Base-by-base conservation (phyloP, 306 rosid genomes). In the Prunus fruticosa region DNA sequence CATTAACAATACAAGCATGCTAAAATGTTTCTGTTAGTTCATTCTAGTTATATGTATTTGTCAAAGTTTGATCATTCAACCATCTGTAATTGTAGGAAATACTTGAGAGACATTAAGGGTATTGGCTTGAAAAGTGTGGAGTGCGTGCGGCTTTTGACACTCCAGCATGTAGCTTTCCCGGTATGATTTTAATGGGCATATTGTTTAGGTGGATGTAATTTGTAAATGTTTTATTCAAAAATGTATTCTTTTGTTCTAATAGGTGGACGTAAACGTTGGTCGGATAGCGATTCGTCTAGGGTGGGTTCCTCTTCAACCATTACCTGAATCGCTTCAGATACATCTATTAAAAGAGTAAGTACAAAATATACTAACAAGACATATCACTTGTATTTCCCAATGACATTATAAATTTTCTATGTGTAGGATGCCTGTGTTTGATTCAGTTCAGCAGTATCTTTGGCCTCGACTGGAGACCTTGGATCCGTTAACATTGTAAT, bases 211-310 rank as follows among this genome's bases (percentile, higher is more conserved):
- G 43, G 9, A 38, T 38, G 43, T 38, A 38, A 7, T 38, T 38
- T 38, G 43, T 38, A 7, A 38, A 38, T 38, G 43, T 38, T 38
- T 38, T 38, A 18, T 52, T 52, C 3, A 52, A 53, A 16, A 19
- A 3, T 49, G 16, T 0, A 12, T 45, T 32, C 20, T 49, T 53
- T 3, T 69, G 1, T 9, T 28, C 16, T 13, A 68, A 38, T 22
- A 88, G 97, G 97, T 91, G 80, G 98, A 91, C 50, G 90, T 92
- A 47, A 93, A 93, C 75, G 98, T 93, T 69, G 93, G 82, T n/a
- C 81, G 97, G 54, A 89, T 93, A 68, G 91, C 81, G 1, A 82
- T 87, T 25, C 92, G 96, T n/a, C 62, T 93, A 43, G 97, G 96
- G n/a, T 91, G 98, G 97, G 93, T 88, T 78, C 96, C 92, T 6